Evolutionary conservation across 805 yeast genomes (phyloP).

Genomic region (Isabelozyma pseudorhagii): DNA sequence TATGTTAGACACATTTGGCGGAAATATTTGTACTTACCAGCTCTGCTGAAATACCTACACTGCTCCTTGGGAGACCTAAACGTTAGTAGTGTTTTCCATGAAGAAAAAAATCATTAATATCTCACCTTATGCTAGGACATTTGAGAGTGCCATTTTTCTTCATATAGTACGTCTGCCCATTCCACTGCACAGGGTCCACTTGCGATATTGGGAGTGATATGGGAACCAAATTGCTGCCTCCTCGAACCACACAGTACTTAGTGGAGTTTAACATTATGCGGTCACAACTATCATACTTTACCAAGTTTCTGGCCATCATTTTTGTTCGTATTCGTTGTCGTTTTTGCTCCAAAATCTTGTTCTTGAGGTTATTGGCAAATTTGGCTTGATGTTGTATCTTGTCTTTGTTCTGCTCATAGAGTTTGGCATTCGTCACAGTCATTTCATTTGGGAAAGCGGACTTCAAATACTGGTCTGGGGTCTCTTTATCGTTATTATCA

Average conservation of each 20-base stretch:
- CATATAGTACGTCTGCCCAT: slow-evolving; percentile 22
- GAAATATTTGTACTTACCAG: slow-evolving; percentile 27
- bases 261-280: slow-evolving; percentile 39
- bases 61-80: slow-evolving; percentile 9
- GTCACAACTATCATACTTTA: slow-evolving; percentile 43
- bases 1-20: slow-evolving; percentile 1
- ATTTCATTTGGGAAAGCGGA: slow-evolving; percentile 32
- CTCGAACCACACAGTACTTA: slow-evolving; percentile 40
- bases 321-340: slow-evolving; percentile 11
- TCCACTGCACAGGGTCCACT: slow-evolving; percentile 25
- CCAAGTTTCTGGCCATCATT: slow-evolving; percentile 25
- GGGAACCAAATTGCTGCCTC: slow-evolving; percentile 41
- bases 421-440: slow-evolving; percentile 34
- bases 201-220: slow-evolving; percentile 19
- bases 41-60: slow-evolving; percentile 35
- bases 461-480: slow-evolving; percentile 13
- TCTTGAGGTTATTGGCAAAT: slow-evolving; percentile 1
- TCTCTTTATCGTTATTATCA: slow-evolving; percentile 12
- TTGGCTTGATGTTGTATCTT: slow-evolving; percentile 6
- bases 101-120: not conserved
- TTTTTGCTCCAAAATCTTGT: slow-evolving; percentile 14
- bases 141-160: slow-evolving; percentile 24
- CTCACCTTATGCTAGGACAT: slow-evolving; percentile 11
- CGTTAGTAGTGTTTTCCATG: slow-evolving; percentile 3
- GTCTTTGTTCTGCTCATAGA: slow-evolving; percentile 29